A percentile compares a stretch with the other conserved stretches of the same genome.
Conservation (phyloP, 495 filamentous ascomycete species). For the Penicillium diatomitis region DNA sequence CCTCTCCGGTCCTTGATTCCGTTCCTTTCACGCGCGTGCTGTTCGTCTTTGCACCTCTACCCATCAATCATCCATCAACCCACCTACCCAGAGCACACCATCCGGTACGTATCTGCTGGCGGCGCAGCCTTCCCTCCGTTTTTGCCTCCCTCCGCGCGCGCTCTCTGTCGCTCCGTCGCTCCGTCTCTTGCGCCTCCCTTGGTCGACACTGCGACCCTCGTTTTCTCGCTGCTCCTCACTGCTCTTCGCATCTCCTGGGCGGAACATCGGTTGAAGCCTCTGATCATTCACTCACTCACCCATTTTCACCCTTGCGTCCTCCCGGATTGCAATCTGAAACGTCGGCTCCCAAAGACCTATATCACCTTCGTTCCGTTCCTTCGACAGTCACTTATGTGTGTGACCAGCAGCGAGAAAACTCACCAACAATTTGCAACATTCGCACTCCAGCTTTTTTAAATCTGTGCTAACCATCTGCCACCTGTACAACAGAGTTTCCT, state of each 20-base stretch:
- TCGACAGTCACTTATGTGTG: slow-evolving; percentile 4
- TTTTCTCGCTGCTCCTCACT: not conserved
- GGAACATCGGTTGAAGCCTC: too few relatives aligned
- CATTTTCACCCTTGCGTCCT: slow-evolving; percentile 19
- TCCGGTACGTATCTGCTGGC: not conserved
- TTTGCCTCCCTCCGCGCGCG: too few relatives aligned
- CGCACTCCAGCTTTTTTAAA: not conserved
- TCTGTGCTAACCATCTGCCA: not conserved
- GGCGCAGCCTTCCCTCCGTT: too few relatives aligned
- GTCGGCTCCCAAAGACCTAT: slow-evolving; percentile 16
- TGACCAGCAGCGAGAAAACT: not conserved
- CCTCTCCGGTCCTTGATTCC: not conserved
- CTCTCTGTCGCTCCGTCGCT: not conserved
- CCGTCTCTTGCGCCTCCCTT: slow-evolving; percentile 1
- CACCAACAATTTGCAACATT: not conserved
- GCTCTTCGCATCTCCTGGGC: slow-evolving; percentile 5
- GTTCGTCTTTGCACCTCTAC: not conserved
- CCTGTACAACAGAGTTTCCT: slow-evolving; percentile 5
- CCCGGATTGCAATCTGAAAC: slow-evolving; percentile 19
- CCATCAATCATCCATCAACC: not conserved
- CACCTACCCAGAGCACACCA: not conserved
- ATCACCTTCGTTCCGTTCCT: slow-evolving; percentile 10
- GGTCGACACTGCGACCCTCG: not conserved
- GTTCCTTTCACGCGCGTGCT: slow-evolving; percentile 6
- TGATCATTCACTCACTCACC: too few relatives aligned